Conservation (phyloP, 179 eudicot genomes). For the Amaranthus tricolor region DNA sequence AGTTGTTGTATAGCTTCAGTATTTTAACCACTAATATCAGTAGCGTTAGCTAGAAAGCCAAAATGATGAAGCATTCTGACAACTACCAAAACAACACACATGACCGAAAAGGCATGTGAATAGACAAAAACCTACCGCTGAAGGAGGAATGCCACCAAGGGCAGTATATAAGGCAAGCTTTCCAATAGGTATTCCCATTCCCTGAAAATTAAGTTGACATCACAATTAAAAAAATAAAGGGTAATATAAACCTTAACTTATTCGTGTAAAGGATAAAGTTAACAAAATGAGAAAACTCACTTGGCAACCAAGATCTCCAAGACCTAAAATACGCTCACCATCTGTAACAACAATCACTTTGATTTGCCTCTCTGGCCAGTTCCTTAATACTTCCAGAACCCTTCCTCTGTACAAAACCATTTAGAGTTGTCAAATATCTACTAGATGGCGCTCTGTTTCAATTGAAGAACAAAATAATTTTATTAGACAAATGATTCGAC, state of each 20-base stretch:
- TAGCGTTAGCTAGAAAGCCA: not conserved
- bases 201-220: constrained; percentile 34
- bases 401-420: constrained; percentile 52
- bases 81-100: not conserved
- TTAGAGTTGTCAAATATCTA: constrained; percentile 10
- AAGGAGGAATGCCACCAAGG: constrained; percentile 92
- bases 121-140: constrained; percentile 54
- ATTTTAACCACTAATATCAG: not conserved
- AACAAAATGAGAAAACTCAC: constrained; percentile 28
- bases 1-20: not conserved
- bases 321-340: constrained; percentile 92
- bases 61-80: not conserved
- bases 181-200: constrained; percentile 96
- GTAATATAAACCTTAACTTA: not conserved
- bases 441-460: not conserved
- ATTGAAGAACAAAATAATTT: not conserved
- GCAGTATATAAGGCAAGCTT: constrained; percentile 86
- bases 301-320: constrained; percentile 97
- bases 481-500: not conserved
- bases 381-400: constrained; percentile 73
- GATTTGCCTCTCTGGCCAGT: constrained; percentile 90
- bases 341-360: constrained; percentile 94
- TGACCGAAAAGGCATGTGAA: not conserved
- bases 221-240: no score
- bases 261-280: not conserved